Base-by-base conservation (phyloP, 192 early-diverging fungal species). In the Gaertneriomyces semiglobifer region DNA sequence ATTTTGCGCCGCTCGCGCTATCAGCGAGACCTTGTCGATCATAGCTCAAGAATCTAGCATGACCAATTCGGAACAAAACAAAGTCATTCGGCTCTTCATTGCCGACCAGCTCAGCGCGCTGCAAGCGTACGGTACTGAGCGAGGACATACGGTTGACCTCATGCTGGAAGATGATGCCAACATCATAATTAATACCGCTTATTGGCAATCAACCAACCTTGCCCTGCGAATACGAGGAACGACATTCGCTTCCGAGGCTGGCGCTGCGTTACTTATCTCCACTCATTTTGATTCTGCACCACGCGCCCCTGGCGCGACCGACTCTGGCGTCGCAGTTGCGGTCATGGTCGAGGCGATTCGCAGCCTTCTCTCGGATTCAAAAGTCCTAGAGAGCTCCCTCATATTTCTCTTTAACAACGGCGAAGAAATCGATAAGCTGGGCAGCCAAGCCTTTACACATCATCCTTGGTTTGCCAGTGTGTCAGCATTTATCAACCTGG, bases 401-500 rank as follows among this genome's bases (percentile, higher is more conserved):
- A 68, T 84, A 25, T 57, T 84, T 7, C 55, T 66, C 20, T 77
- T 84, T 44, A 79, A 77, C 50, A 81, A 84, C 60, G 79, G 68
- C 0, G 82, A 84, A 54, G 82, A 84, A 55, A 38, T 79, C 43
- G 64, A 65, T 44, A 20, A 79, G 38, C 45, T 77, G 7, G 80
- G 80, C 8, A 75, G 62, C 9, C 53, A 58, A 16, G 60, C 77
- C 7, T 79, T 82, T 55, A 25, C 70, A 5, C 58, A 63, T 9
- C 76, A 82, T 46, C 81, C 81, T 9, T 71, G 63, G 75, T 70
- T 75, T 51, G 44, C 44, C 41, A 42, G 62, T 47, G 63, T 76
- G n/a, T 66, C 67, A 39, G 81, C 58, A 9, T 80, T 83, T 58
- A 67, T 83, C 53, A 83, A 83, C 51, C 47, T 83, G 51, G 80